Base-by-base conservation (phyloP, 2,329 filamentous ascomycete genomes). In the Hypoxylon sp. region DNA sequence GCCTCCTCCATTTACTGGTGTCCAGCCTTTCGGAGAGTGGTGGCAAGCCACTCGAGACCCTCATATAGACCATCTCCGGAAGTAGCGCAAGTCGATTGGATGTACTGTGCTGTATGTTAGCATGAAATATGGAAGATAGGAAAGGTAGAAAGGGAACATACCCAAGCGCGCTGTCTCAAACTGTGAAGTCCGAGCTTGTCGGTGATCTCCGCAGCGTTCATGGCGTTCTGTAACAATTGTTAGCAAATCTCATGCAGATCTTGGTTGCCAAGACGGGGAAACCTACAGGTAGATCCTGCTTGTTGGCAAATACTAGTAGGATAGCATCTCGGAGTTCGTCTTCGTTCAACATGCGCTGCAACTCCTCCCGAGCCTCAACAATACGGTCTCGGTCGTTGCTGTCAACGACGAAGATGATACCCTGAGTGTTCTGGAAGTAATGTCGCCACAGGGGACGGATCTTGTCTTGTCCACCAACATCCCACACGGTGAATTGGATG, bases 381-480 rank as follows among this genome's bases (percentile, higher is more conserved):
- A 99, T 92, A 90, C 96, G 94, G 84, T 97, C 94, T 82, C 94
- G 93, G 90, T 99, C 96, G 85, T 97, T 98, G 86, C 92, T 95
- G 86, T 99, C 96, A 81, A 99, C 94, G 77, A 99, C 96, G 89
- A 99, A 99, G 86, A 99, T 98, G 84, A 99, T 95, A 83, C 96
- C 96, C 86, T 99, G 96, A 76, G 96, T 99, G 86, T 97, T 97
- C 86, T 97, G 94, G 91, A 98, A 99, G 88, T 99, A 99, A 85
- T 98, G 96, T 87, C 96, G 94, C 96, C 96, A 99, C 80, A 99
- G 88, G 81, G 96, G 96, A 83, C 96, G 91, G 82, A 99, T 99
- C 93, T 98, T 98, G 91, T 99, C 96, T 88, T 99, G 96, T 84
- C 96, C 96, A 88, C 96, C 96, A 80, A 99, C 96, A 87, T 98